These are phyloP conservation scores for Dothistroma pini DNA, from an alignment of 2,329 filamentous ascomycete genomes.

Conservation along the genomic window DNA sequence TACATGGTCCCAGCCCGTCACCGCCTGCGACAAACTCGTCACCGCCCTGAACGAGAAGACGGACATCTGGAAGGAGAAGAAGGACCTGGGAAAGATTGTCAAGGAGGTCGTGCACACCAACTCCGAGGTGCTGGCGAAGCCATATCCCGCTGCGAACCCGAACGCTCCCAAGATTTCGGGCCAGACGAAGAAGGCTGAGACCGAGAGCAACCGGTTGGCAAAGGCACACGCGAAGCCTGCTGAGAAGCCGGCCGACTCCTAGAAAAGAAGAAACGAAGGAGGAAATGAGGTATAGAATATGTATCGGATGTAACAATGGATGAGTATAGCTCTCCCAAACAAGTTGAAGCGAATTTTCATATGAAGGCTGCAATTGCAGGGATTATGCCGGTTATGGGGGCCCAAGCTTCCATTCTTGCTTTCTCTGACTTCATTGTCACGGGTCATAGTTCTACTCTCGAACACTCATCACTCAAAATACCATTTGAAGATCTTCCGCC, in stretches of 20 bases:
- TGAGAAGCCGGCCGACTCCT: background rate
- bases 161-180: conserved; percentile 21
- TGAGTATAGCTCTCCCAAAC: background rate
- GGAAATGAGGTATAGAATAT: background rate
- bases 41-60: conserved; percentile 17
- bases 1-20: conserved; percentile 11
- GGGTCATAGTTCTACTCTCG: too few relatives aligned
- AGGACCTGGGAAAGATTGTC: conserved; percentile 24
- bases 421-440: too few relatives aligned
- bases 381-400: too few relatives aligned
- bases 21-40: conserved; percentile 20
- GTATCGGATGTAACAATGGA: background rate
- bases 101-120: conserved; percentile 22
- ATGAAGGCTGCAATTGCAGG: background rate
- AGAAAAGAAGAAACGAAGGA: background rate
- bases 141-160: conserved; percentile 21
- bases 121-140: conserved; percentile 17
- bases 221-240: conserved; percentile 15
- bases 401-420: too few relatives aligned
- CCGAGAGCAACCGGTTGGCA: conserved; percentile 14
- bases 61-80: conserved; percentile 19
- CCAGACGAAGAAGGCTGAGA: conserved; percentile 20
- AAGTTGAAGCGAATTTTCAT: background rate
- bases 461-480: too few relatives aligned
- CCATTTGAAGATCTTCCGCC: too few relatives aligned